Percentiles rank a stretch among this genome's conserved stretches.
Evolutionary conservation across 1,139 yeast genomes (phyloP).

Genomic region (Magnusiomyces ingens): DNA sequence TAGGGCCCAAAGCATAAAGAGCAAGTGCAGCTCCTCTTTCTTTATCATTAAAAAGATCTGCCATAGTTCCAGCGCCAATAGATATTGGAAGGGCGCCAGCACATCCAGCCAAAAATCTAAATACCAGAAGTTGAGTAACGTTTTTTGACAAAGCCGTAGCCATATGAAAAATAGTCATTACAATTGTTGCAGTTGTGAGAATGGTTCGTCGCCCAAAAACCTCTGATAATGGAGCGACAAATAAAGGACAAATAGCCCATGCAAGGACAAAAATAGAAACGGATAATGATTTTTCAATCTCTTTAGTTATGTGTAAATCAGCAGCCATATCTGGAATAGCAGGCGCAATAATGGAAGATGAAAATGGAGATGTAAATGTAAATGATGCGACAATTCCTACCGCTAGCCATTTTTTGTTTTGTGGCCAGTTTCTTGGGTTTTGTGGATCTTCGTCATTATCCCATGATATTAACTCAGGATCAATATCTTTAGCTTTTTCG

Average conservation of each 20-base stretch:
- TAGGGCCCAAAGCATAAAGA: slow-evolving; percentile 52
- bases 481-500: slow-evolving; percentile 43
- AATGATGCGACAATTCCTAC: slow-evolving; percentile 47
- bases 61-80: slow-evolving; percentile 66
- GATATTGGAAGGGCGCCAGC: slow-evolving; percentile 62
- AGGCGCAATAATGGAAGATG: slow-evolving; percentile 55
- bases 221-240: slow-evolving; percentile 57
- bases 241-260: slow-evolving; percentile 56
- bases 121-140: slow-evolving; percentile 49
- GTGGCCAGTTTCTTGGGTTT: slow-evolving; percentile 56
- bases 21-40: slow-evolving; percentile 54
- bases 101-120: slow-evolving; percentile 54
- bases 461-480: slow-evolving; percentile 62
- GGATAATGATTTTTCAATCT: slow-evolving; percentile 40
- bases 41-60: slow-evolving; percentile 51
- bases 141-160: slow-evolving; percentile 52
- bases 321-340: slow-evolving; percentile 44
- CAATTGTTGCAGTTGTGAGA: slow-evolving; percentile 45
- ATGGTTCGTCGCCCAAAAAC: slow-evolving; percentile 51
- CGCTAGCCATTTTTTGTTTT: slow-evolving; percentile 37
- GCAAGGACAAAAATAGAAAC: slow-evolving; percentile 56
- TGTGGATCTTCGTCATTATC: slow-evolving; percentile 54
- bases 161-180: slow-evolving; percentile 47
- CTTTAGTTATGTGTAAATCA: slow-evolving; percentile 37
- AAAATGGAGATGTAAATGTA: slow-evolving; percentile 51